A percentile compares a stretch with the other conserved stretches of the same genome.
Conservation (phyloP, 805 yeast genomes). For the Millerago galiae region DNA sequence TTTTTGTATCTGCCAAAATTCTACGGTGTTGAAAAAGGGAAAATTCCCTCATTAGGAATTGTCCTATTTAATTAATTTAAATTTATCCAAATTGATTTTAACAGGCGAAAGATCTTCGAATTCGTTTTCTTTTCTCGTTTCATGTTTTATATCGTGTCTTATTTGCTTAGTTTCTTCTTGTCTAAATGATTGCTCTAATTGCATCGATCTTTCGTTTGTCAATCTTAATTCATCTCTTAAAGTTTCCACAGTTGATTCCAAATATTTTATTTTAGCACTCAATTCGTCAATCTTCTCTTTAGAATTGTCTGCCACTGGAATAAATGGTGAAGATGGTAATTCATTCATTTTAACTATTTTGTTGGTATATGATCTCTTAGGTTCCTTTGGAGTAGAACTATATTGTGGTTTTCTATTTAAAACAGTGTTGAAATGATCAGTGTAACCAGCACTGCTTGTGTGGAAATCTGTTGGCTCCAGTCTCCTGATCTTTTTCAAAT, state of each 20-base stretch:
- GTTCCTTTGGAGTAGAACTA: slow-evolving; percentile 3
- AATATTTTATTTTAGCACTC: slow-evolving; percentile 11
- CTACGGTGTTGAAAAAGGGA: not conserved
- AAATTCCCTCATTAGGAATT: not conserved
- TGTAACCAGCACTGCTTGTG: not conserved
- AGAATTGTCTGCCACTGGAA: not conserved
- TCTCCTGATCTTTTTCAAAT: slow-evolving; percentile 10
- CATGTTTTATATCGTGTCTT: not conserved
- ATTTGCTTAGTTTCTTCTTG: slow-evolving; percentile 9
- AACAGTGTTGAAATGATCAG: slow-evolving; percentile 1
- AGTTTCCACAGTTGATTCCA: slow-evolving; percentile 17
- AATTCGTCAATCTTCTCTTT: slow-evolving; percentile 6
- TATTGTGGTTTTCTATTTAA: slow-evolving; percentile 4
- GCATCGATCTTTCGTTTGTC: slow-evolving; percentile 16
- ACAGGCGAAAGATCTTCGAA: slow-evolving; percentile 18
- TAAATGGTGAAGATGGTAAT: slow-evolving; percentile 18
- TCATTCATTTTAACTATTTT: slow-evolving; percentile 8
- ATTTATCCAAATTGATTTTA: slow-evolving; percentile 16
- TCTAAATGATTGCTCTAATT: slow-evolving; percentile 12
- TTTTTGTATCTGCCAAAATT: not conserved
- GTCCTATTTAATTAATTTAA: slow-evolving; percentile 16
- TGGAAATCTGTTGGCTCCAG: not conserved
- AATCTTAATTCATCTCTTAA: slow-evolving; percentile 14
- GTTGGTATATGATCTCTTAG: not conserved
- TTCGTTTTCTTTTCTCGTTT: not conserved